These are phyloP conservation scores for Sporothrix inflata DNA, from an alignment of 2,329 filamentous ascomycete species.

Conservation along the genomic window DNA sequence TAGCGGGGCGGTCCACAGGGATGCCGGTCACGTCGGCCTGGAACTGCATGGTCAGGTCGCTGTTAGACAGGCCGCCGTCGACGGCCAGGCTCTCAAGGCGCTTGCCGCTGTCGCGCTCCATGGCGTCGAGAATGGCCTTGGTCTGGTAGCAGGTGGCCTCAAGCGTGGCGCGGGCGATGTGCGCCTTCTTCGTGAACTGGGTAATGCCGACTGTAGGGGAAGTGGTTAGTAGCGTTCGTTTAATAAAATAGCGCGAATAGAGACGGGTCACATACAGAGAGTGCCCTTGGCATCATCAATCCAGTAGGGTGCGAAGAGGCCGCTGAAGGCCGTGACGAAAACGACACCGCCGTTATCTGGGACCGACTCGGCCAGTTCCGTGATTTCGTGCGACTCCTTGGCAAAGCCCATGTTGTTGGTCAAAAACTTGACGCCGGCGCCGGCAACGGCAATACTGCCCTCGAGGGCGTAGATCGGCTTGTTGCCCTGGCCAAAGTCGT, in stretches of 20 bases:
- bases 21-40: conserved; percentile 86
- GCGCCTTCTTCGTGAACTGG: conserved; percentile 80
- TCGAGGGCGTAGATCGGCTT: conserved; percentile 78
- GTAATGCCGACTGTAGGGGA: conserved; percentile 69
- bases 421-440: conserved; percentile 77
- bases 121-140: conserved; percentile 86
- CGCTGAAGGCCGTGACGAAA: conserved; percentile 88
- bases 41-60: conserved; percentile 86
- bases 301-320: conserved; percentile 92
- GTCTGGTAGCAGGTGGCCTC: conserved; percentile 93
- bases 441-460: conserved; percentile 81
- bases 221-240: too few species aligned
- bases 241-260: neutral
- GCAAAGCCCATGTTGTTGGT: conserved; percentile 67
- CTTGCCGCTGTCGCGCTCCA: conserved; percentile 83
- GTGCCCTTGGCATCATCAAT: conserved; percentile 91
- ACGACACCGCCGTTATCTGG: conserved; percentile 80
- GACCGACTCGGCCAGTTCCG: conserved; percentile 55
- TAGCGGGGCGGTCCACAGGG: conserved; percentile 78
- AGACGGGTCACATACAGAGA: conserved; percentile 62
- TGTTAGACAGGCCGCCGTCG: conserved; percentile 88
- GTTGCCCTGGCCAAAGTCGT: conserved; percentile 67
- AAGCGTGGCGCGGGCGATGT: conserved; percentile 85
- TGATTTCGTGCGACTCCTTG: conserved; percentile 53
- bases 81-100: conserved; percentile 76